Conservation (phyloP, 768 basidiomycete genomes). For the Tephrocybe sp. region DNA sequence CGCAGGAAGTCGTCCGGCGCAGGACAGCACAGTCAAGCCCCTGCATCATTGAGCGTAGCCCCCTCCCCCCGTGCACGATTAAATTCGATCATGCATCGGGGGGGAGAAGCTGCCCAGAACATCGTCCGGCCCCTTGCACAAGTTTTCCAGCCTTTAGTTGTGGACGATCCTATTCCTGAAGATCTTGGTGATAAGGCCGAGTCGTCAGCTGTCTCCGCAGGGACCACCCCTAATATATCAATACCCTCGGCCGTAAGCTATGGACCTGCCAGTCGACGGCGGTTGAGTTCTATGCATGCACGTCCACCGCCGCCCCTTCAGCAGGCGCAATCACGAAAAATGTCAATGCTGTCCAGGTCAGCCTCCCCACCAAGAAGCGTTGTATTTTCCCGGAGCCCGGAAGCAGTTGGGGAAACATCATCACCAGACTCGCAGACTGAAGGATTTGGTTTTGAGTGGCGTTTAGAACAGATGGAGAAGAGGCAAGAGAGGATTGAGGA, state of each 20-base stretch:
- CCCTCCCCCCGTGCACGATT: constrained; percentile 36
- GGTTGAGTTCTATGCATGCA: constrained; percentile 36
- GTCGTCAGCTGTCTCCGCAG: neutral
- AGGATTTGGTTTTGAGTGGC: constrained; percentile 8
- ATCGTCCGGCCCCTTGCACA: constrained; percentile 69
- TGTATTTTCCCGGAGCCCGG: constrained; percentile 20
- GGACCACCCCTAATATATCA: constrained; percentile 4
- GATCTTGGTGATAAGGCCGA: constrained; percentile 19
- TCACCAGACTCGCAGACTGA: too few species aligned
- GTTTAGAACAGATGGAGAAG: constrained; percentile 37
- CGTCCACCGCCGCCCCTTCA: constrained; percentile 14
- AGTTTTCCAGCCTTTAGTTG: constrained; percentile 63
- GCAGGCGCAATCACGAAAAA: constrained; percentile 21
- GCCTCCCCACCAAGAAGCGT: constrained; percentile 13
- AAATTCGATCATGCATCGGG: constrained; percentile 41
- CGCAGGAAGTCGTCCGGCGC: constrained; percentile 12
- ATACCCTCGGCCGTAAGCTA: constrained; percentile 34
- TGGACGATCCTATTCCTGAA: constrained; percentile 46
- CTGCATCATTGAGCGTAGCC: constrained; percentile 12
- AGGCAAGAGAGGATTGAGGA: constrained; percentile 46
- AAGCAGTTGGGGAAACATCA: too few species aligned
- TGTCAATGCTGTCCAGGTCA: constrained; percentile 22
- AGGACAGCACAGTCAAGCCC: constrained; percentile 1
- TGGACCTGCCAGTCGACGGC: constrained; percentile 41
- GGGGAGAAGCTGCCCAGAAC: constrained; percentile 34